Percentiles rank a stretch among this genome's conserved stretches.
phyloP scores from a whole-genome alignment of 108 stramenopile species.

The Conticribra guillardii region DNA sequence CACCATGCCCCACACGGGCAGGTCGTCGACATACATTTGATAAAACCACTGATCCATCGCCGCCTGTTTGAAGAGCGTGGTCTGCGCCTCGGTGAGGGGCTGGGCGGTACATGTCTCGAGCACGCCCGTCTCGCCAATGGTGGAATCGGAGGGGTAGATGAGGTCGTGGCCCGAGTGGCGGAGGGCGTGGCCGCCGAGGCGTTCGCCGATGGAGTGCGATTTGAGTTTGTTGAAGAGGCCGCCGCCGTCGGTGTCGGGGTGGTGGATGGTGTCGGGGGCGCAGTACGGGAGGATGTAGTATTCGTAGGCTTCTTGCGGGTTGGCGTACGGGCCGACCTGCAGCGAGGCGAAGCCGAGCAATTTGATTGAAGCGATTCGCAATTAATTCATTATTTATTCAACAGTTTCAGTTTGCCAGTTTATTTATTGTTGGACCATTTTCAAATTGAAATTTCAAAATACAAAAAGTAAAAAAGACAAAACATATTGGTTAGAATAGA shows the following conservation, averaged over 20 bases:
- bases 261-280: slow-evolving; percentile 88
- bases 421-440: too few relatives aligned
- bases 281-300: slow-evolving; percentile 98
- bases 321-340: slow-evolving; percentile 97
- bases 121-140: slow-evolving; percentile 46
- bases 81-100: slow-evolving; percentile 57
- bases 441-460: too few relatives aligned
- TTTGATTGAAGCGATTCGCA: too few relatives aligned
- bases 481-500: too few relatives aligned
- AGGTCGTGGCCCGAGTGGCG: slow-evolving; percentile 89
- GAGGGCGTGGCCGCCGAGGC: slow-evolving; percentile 79
- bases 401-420: not conserved
- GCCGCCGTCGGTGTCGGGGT: slow-evolving; percentile 55
- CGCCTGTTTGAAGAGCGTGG: slow-evolving; percentile 68
- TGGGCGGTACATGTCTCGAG: slow-evolving; percentile 81
- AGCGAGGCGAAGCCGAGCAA: not conserved
- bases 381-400: not conserved
- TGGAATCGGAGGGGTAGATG: slow-evolving; percentile 53
- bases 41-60: slow-evolving; percentile 94
- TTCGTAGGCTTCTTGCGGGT: slow-evolving; percentile 98
- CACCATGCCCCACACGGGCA: slow-evolving; percentile 98
- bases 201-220: slow-evolving; percentile 76
- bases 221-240: slow-evolving; percentile 88
- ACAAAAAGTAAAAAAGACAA: too few relatives aligned
- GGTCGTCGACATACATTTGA: slow-evolving; percentile 97